phyloP scores from a whole-genome alignment of 371 early-diverging fungal genomes.

The Syncephalis fuscata region DNA sequence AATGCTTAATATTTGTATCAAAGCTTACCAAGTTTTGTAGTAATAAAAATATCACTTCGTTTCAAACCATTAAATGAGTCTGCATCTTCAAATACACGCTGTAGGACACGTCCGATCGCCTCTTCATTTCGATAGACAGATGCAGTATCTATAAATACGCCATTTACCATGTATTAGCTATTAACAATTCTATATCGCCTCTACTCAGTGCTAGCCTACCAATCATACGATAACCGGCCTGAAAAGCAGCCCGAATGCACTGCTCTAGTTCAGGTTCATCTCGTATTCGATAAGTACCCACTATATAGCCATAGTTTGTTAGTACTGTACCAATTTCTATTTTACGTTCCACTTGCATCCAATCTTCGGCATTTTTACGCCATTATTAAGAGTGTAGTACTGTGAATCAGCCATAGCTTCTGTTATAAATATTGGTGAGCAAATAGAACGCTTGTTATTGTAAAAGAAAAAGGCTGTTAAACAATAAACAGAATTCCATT shows the following conservation, averaged over 20 bases:
- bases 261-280: slow-evolving; percentile 21
- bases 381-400: slow-evolving; percentile 21
- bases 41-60: slow-evolving; percentile 82
- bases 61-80: slow-evolving; percentile 20
- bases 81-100: slow-evolving; percentile 32
- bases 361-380: slow-evolving; percentile 26
- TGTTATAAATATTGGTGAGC: too few relatives aligned
- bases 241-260: slow-evolving; percentile 34
- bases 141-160: slow-evolving; percentile 31
- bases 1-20: not conserved
- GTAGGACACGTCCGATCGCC: slow-evolving; percentile 50
- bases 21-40: slow-evolving; percentile 71
- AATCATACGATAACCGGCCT: slow-evolving; percentile 47
- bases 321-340: not conserved
- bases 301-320: slow-evolving; percentile 11
- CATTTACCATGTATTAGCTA: not conserved
- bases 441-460: too few relatives aligned
- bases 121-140: slow-evolving; percentile 76
- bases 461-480: too few relatives aligned
- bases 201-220: too few relatives aligned
- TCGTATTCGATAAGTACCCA: slow-evolving; percentile 55
- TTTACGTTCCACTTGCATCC: slow-evolving; percentile 18
- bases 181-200: not conserved
- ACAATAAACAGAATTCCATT: too few relatives aligned
- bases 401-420: too few relatives aligned